Evolutionary conservation across 495 filamentous ascomycete species (phyloP), one percentile per base, ranked within the genome.

Genomic region (Xylaria curta): DNA sequence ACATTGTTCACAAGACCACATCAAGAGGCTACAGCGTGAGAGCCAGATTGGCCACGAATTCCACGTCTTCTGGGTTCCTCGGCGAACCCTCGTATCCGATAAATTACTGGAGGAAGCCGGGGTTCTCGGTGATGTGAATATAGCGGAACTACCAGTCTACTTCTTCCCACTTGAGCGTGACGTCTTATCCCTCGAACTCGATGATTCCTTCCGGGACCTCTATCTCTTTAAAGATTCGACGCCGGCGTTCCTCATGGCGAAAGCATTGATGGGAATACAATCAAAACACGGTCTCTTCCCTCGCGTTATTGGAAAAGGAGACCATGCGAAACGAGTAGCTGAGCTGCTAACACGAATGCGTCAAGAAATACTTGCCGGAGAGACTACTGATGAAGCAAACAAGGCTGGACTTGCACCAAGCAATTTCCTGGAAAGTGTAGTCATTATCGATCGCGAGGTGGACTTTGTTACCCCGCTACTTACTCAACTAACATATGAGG

Each of bases 401-500:
- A 88, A 89, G 54, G 84, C 92, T 49, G 92, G 92, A 5, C 82
- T 93, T 42, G 91, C 93, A n/a, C 97, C 97, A 61, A 98, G 96
- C 78, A 90, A 90, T 19, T 89, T 90, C 10, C 92, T 93, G 65
- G 95, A 98, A 79, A 95, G 89, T 76, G 82, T 98, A 69, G 94
- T 99, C 75, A 92, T 99, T 72, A 95, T 98, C 46, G 97, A 98
- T 81, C 92, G 97, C 49, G 94, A 97, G 73, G 91, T 97, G 60
- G 97, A 99, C 77, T 93, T 95, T 81, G 92, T 93, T 38, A 97
- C 96, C 26, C 90, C 91, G 2, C 87, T 99, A 15, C 89, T 98
- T 60, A 98, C 96, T 0, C 97, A 98, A 78, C 85, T 99, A 51
- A 99, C 97, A 10, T 99, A 99, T 76, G 95, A 98, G 82, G 97